These are phyloP conservation scores for Penicillium diatomitis DNA, from an alignment of 495 filamentous ascomycete species.

Conservation along the genomic window DNA sequence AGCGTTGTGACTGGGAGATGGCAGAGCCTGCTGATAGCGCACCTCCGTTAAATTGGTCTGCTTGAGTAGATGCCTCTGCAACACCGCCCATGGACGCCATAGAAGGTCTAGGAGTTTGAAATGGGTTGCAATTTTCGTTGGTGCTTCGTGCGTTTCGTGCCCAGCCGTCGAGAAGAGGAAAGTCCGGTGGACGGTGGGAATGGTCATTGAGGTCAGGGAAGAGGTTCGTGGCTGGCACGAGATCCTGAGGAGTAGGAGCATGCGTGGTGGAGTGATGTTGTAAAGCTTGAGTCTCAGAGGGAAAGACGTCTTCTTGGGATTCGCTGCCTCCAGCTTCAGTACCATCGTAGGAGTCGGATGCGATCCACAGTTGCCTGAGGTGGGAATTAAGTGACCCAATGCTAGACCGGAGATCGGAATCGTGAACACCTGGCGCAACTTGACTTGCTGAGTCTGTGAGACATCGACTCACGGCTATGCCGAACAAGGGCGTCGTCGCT, in stretches of 20 bases:
- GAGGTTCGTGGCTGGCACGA: neutral
- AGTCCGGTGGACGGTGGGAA: conserved; percentile 12
- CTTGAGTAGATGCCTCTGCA: conserved; percentile 14
- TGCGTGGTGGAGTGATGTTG: neutral
- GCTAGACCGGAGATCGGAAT: conserved; percentile 21
- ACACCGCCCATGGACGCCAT: conserved; percentile 19
- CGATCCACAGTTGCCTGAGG: conserved; percentile 25
- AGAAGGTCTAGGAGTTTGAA: conserved; percentile 27
- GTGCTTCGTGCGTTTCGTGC: conserved; percentile 20
- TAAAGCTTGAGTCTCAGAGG: conserved; percentile 3
- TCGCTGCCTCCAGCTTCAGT: no score
- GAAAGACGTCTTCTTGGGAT: neutral
- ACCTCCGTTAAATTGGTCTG: conserved; percentile 15
- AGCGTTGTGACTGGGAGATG: conserved; percentile 14
- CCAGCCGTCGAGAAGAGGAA: conserved; percentile 23
- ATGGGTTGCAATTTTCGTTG: conserved; percentile 20
- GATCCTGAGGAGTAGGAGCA: conserved; percentile 6
- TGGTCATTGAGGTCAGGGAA: conserved; percentile 1
- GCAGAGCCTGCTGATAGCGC: conserved; percentile 14
- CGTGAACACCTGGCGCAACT: conserved; percentile 14
- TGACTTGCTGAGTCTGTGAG: conserved; percentile 7
- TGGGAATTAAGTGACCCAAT: conserved; percentile 25
- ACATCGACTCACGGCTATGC: conserved; percentile 23
- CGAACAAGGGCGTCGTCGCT: conserved; percentile 29
- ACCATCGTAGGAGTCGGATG: neutral